Base-by-base conservation (phyloP, 148 eudicot species). In the Pharnaceum exiguum region DNA sequence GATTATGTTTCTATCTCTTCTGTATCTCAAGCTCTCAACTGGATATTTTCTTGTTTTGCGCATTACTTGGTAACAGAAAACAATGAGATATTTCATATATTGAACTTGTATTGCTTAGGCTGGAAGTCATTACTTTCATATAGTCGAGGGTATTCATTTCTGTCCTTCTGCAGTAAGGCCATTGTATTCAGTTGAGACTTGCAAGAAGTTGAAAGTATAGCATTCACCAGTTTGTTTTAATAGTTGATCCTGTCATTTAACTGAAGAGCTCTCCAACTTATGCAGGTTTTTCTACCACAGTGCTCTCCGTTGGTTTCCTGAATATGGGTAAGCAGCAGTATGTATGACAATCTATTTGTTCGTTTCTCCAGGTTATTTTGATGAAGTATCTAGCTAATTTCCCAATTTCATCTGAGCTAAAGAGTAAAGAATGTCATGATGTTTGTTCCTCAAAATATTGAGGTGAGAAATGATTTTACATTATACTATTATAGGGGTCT, bases 241-340 rank as follows among this genome's bases (percentile, higher is more conserved):
- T 62, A 22, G 48, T 28, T 16, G 51, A 27, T 36, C 5, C 35
- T 32, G n/a, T 32, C 2, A 52, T 25, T 10, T 59, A 26, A 60
- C 29, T 18, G 9, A 40, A 54, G 18, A 59, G 32, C 47, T 25
- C 30, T 25, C 3, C 7, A 46, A 17, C 17, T 17, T 27, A 43
- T 68, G 73, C 50, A 63, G 66, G 54, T 93, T 93, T 74, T 93
- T 93, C 80, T 88, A 93, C 78, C 98, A 93, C 64, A 93, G 98
- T 79, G 98, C 96, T 59, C 80, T 93, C 17, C 66, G 73, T 57
- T 93, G 98, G 96, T 85, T 93, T 59, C 98, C 96, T n/a, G 42
- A 88, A 46, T 83, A 77, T 45, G 98, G 96, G 98, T 93, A 83
- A 81, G 86, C 49, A 28, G 25, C 49, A 6, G 13, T 53, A 32